Base-by-base conservation (phyloP, 768 basidiomycete genomes). In the Arthromyces matolae region DNA sequence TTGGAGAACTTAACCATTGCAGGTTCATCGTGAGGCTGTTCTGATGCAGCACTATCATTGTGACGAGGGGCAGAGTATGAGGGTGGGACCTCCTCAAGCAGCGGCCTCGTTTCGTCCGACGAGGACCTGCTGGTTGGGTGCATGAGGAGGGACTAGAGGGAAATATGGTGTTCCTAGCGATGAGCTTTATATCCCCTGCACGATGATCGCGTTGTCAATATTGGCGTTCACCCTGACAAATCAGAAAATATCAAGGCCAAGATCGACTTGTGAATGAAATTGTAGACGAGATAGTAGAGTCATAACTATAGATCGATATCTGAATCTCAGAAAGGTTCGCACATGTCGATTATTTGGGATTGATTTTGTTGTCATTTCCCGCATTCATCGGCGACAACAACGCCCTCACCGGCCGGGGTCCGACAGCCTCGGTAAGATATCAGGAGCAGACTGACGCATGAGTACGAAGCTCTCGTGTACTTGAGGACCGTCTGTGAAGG, bases 41-140 rank as follows among this genome's bases (percentile, higher is more conserved):
- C 57, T 3, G 64, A 59, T 46, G 60, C 40, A 14, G 49, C 50
- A 50, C 59, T 55, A 51, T 67, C 67, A 61, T 64, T 63, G 61
- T 72, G 69, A 68, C 73, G 61, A 37, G 70, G 65, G 53, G 77
- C 61, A 63, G 64, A 55, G 58, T 80, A 82, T 24, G 76, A 77
- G 43, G 74, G 64, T 39, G 72, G 71, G 49, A 64, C 64, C 54
- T 74, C 70, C 54, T 68, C 61, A 63, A 87, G 73, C 64, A 87
- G 74, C 44, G 83, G 77, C 50, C 70, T 73, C 39, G 80, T 75
- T 65, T 83, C 79, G 52, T 70, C 67, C 52, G 73, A 64, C 53
- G 75, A 68, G 61, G 67, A 66, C 64, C 72, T 65, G 52, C 73
- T 67, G 59, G 69, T 61, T 64, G 65, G 63, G 60, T 66, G 65